Evolutionary conservation across 805 yeast species (phyloP), one percentile per base, ranked within the genome.

Genomic region (Ogataea minuta): DNA sequence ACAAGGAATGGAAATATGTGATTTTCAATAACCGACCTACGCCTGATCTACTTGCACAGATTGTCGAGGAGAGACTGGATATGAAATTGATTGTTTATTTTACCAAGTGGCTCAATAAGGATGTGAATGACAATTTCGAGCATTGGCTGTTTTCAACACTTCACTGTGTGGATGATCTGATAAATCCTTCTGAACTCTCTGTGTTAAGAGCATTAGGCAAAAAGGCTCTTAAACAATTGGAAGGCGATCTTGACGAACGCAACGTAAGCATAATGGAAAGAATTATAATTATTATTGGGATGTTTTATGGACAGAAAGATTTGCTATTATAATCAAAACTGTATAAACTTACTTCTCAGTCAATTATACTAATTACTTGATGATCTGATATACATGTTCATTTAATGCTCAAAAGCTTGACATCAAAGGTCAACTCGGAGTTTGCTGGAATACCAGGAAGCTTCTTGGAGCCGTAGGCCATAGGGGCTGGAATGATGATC

Each of bases 371-470:
- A 13, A 15, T 11, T 16, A 20, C 12, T 11, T 6, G 25, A 31
- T 12, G 32, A 23, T 12, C 2, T 11, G 14, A 25, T 25, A 10
- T 25, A 25, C 14, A n/a, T 11, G 9, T 26, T 81, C 48, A 91
- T 78, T 90, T 90, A 66, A 91, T 76, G 50, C 87, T 77, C 50
- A 91, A 89, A 59, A 91, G 77, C 73, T 91, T 91, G 62, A 90
- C 95, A 65, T 91, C 99, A 61, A 93, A 93, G 39, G 95, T 87
- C 66, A 93, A 79, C 70, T 88, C 95, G 49, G 95, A 84, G 82
- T 93, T 93, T 58, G 96, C 86, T 59, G 99, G 99, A 56, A 93
- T 87, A 48, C 98, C 99, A 54, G 99, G 99, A 50, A 93, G 76
- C 50, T 85, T 79, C 71, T 85, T 83, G 59, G 84, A 84, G 52